Evolutionary conservation across 352 stramenopile species (phyloP), one percentile per base, ranked within the genome.

Genomic region (Phytopythium kandeliae): DNA sequence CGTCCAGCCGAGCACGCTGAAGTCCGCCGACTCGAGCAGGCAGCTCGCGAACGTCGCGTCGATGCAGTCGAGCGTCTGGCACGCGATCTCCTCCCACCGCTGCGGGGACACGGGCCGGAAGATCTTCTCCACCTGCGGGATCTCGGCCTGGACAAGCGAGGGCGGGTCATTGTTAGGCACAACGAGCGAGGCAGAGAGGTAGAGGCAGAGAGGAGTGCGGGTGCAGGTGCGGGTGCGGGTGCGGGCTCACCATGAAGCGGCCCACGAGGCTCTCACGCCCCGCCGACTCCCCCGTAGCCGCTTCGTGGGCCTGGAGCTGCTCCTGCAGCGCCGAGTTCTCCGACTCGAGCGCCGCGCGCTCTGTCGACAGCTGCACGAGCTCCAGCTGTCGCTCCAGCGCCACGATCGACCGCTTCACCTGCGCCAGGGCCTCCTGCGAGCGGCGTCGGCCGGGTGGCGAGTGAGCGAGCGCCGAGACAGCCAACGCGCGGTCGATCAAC

Each of bases 1-100:
- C 13, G 54, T 66, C 69, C 69, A 80, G 13, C 69, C 69, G 53
- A 80, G 60, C n/a, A 78, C 67, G 25, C 64, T 71, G 41, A 78
- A 51, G 24, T 59, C 67, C 9, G 67, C 58, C 0, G 38, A 52
- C 26, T 66, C 36, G 52, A 78, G 70, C 6, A 60, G 60, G 38
- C 65, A 52, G n/a, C 69, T 51, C 0, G 60, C 57, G 37, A 67
- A 38, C 26, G 71, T 63, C 3, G 28, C 19, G 51, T 78, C 69
- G 22, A 75, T 60, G 28, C 50, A 48, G 9, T 49, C n/a, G 46
- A 76, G 48, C 34, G 65, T 70, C 55, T 69, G 60, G 22, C 56
- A 68, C 26, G 63, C 52, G 7, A 78, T 30, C 17, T 69, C 63
- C 21, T 66, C 52, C 69, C 66, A 78, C n/a, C 62, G 57, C 31